A percentile compares a stretch with the other conserved stretches of the same genome.
phyloP scores from a whole-genome alignment of 2,329 filamentous ascomycete genomes.

The Neonectria coccinea region DNA sequence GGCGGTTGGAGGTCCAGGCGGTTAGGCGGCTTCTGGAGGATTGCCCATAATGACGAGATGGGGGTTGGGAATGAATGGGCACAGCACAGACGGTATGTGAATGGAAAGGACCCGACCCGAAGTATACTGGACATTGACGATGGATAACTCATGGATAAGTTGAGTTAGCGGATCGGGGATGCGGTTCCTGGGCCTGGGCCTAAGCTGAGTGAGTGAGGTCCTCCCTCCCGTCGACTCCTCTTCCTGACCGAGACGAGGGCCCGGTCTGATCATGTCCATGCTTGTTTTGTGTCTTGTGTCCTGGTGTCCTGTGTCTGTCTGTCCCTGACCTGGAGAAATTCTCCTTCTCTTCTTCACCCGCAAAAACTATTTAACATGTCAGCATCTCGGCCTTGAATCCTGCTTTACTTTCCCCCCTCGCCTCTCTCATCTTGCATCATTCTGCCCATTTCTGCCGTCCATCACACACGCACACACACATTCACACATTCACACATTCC shows the following conservation, averaged over 20 bases:
- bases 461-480: not conserved
- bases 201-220: not conserved
- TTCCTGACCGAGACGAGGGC: not conserved
- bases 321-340: not conserved
- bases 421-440: constrained; percentile 11
- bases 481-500: not conserved
- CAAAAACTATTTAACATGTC: constrained; percentile 30
- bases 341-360: constrained; percentile 8
- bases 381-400: constrained; percentile 18
- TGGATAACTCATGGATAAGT: too few species aligned
- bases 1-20: not conserved
- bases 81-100: not conserved
- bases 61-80: not conserved
- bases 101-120: not conserved
- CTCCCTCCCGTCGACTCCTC: not conserved
- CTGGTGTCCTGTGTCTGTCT: too few species aligned
- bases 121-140: not conserved
- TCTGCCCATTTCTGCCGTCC: not conserved
- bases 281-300: not conserved
- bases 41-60: not conserved
- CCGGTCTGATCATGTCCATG: not conserved
- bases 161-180: not conserved
- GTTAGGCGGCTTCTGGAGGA: not conserved
- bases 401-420: constrained; percentile 10
- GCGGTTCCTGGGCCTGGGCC: not conserved